Evolutionary conservation across 306 rosid genomes (phyloP).

Genomic region (Trichosanthes cucumerina): DNA sequence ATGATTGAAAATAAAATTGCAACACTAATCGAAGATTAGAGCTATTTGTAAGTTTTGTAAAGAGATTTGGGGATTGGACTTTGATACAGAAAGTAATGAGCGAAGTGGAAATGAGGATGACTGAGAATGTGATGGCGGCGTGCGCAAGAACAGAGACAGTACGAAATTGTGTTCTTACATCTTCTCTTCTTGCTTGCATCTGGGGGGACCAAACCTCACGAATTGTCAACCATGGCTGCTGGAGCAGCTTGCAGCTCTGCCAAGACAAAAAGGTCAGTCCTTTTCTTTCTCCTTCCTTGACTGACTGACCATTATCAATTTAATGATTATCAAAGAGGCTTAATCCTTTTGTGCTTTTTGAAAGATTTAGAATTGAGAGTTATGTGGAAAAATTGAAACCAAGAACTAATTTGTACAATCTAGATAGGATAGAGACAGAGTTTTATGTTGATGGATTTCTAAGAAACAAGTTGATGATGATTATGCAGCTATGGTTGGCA

Average conservation of each 20-base stretch:
- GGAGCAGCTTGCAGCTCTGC: slow-evolving; percentile 72
- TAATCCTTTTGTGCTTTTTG: no score
- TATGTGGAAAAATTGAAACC: no score
- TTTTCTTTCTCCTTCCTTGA: background rate
- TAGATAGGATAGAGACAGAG: background rate
- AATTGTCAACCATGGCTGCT: slow-evolving; percentile 39
- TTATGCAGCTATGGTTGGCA: slow-evolving; percentile 79
- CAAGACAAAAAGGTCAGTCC: slow-evolving; percentile 45
- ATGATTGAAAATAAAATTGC: no score
- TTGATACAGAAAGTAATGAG: slow-evolving; percentile 65
- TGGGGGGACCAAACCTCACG: slow-evolving; percentile 38
- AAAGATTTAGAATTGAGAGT: no score
- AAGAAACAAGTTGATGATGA: background rate
- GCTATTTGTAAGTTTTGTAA: no score
- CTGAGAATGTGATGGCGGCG: slow-evolving; percentile 76
- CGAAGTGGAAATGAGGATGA: slow-evolving; percentile 54
- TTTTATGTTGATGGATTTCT: background rate
- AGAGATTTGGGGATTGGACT: background rate
- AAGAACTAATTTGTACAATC: background rate
- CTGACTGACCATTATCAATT: background rate
- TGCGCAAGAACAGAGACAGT: slow-evolving; percentile 59
- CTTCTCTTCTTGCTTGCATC: slow-evolving; percentile 73
- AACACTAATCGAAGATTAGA: no score
- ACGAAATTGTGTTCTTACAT: slow-evolving; percentile 69
- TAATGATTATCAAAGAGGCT: background rate